These are phyloP conservation scores for Rhazya stricta DNA, from an alignment of 257 asterid species.

Conservation along the genomic window DNA sequence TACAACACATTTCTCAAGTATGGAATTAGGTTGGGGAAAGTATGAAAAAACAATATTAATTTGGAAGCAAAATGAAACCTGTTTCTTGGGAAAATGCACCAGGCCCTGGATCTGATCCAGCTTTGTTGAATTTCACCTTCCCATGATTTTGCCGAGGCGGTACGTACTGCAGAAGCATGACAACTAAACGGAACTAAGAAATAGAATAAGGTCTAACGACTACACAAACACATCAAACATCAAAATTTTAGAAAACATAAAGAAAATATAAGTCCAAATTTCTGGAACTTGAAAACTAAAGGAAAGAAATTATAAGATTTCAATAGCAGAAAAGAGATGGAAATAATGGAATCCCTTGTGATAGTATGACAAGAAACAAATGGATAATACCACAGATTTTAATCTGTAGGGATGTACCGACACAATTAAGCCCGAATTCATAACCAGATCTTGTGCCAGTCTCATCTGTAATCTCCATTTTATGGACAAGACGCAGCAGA, in stretches of 20 bases:
- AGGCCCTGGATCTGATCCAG: neutral
- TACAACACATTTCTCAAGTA: neutral
- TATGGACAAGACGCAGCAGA: neutral
- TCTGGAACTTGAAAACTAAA: neutral
- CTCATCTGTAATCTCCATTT: neutral
- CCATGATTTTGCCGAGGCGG: neutral
- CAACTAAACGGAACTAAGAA: neutral
- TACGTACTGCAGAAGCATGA: neutral
- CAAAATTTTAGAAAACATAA: neutral
- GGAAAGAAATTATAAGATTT: too few species aligned
- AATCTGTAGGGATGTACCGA: neutral
- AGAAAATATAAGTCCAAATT: neutral
- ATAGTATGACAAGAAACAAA: neutral
- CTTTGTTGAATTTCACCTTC: neutral
- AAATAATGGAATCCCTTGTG: neutral
- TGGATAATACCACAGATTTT: neutral
- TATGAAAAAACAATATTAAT: neutral
- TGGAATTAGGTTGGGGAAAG: neutral
- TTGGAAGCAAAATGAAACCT: neutral
- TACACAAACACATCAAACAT: neutral
- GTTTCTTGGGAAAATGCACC: neutral
- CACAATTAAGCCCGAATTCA: neutral
- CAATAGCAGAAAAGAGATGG: neutral
- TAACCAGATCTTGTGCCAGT: conserved; percentile 11
- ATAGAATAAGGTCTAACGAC: neutral